Percentiles rank a stretch among this genome's conserved stretches.
phyloP scores from a whole-genome alignment of 441 rosid species.

The Cnidoscolus chayamansa region DNA sequence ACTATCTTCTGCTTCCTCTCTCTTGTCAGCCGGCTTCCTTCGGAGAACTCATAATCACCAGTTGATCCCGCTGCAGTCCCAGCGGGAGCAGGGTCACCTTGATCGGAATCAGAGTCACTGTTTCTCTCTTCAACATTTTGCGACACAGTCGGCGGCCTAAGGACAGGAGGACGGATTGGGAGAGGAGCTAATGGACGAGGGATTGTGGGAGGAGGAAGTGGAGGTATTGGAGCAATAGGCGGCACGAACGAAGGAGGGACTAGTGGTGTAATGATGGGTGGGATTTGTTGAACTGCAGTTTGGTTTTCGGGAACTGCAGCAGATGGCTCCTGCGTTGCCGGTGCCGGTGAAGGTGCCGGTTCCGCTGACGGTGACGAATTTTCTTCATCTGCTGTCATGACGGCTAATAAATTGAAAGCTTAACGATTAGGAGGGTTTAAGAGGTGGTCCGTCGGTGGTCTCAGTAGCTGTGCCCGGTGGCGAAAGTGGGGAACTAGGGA shows the following conservation, averaged over 20 bases:
- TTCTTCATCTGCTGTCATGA: conserved; percentile 52
- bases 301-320: conserved; percentile 25
- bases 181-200: conserved; percentile 51
- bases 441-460: not conserved
- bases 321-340: conserved; percentile 30
- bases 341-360: conserved; percentile 9
- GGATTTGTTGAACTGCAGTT: conserved; percentile 25
- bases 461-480: not conserved
- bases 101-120: conserved; percentile 55
- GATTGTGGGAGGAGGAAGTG: conserved; percentile 43
- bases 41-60: conserved; percentile 57
- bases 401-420: conserved; percentile 11
- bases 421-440: not conserved
- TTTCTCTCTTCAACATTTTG: conserved; percentile 49
- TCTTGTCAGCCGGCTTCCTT: conserved; percentile 58
- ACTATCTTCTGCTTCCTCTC: conserved; percentile 85
- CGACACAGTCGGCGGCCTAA: conserved; percentile 53
- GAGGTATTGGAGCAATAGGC: conserved; percentile 57
- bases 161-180: conserved; percentile 46
- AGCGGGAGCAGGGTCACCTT: conserved; percentile 33
- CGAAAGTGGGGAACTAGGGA: not conserved
- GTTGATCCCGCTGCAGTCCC: conserved; percentile 21
- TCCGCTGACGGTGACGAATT: conserved; percentile 15
- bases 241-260: conserved; percentile 37
- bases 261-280: conserved; percentile 34